These are phyloP conservation scores for Sphaerulina musiva DNA, from an alignment of 2,329 filamentous ascomycete genomes.

Conservation along the genomic window DNA sequence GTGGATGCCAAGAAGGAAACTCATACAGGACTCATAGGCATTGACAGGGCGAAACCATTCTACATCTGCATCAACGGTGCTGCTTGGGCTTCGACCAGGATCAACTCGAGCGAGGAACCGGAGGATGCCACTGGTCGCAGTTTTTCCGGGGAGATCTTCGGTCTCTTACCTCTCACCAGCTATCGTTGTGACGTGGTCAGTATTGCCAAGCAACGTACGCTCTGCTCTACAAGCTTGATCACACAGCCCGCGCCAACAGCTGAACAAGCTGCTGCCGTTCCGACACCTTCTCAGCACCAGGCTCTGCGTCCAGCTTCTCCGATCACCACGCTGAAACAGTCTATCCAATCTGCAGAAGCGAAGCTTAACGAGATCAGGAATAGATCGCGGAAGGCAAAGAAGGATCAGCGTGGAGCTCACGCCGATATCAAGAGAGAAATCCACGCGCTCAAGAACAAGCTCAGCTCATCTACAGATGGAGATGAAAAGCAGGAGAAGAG, in stretches of 20 bases:
- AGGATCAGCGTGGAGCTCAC: constrained; percentile 66
- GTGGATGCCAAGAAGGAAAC: constrained; percentile 33
- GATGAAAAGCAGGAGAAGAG: constrained; percentile 72
- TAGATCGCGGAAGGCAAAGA: constrained; percentile 62
- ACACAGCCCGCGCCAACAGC: constrained; percentile 55
- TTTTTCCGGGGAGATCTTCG: constrained; percentile 65
- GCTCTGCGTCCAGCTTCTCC: constrained; percentile 68
- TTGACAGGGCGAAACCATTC: constrained; percentile 67
- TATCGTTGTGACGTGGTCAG: constrained; percentile 74
- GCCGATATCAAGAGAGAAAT: constrained; percentile 66
- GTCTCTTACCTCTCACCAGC: constrained; percentile 64
- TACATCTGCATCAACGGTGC: constrained; percentile 73
- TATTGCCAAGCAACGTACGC: constrained; percentile 56
- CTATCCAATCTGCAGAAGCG: constrained; percentile 64
- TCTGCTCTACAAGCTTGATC: constrained; percentile 67
- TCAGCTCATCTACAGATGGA: constrained; percentile 60
- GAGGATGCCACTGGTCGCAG: constrained; percentile 40
- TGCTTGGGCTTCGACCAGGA: constrained; percentile 70
- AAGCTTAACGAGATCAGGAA: constrained; percentile 64
- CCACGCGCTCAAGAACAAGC: constrained; percentile 59
- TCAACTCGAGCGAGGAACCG: constrained; percentile 41
- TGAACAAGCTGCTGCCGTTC: constrained; percentile 48
- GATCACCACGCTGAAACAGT: constrained; percentile 67
- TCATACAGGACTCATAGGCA: constrained; percentile 40
- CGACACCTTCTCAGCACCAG: constrained; percentile 54